These are phyloP conservation scores for Colletotrichum noveboracense DNA, from an alignment of 2,329 filamentous ascomycete species.

Conservation along the genomic window DNA sequence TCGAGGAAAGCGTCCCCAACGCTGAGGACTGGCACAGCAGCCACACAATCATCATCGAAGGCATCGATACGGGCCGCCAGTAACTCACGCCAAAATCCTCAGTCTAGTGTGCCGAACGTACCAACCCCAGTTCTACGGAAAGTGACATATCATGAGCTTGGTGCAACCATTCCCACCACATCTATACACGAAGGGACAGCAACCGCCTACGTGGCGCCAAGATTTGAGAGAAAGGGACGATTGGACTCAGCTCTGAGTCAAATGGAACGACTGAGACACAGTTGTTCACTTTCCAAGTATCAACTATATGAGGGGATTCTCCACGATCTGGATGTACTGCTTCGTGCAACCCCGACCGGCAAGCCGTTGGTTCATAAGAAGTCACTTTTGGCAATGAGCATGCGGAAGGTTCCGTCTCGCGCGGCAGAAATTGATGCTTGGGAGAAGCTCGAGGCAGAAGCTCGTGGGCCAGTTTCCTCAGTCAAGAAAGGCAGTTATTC, in stretches of 20 bases:
- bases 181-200: not conserved
- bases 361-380: conserved; percentile 19
- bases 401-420: conserved; percentile 53
- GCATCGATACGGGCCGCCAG: not conserved
- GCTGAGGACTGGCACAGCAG: not conserved
- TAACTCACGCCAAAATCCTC: not conserved
- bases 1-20: not conserved
- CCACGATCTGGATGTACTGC: conserved; percentile 31
- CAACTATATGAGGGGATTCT: conserved; percentile 39
- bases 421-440: conserved; percentile 49
- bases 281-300: conserved; percentile 27
- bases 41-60: not conserved
- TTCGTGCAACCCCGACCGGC: conserved; percentile 28
- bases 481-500: conserved; percentile 43
- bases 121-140: conserved; percentile 16
- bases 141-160: not conserved
- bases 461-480: conserved; percentile 38
- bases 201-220: not conserved
- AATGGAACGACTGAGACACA: conserved; percentile 5
- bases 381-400: conserved; percentile 54
- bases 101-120: not conserved
- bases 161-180: not conserved
- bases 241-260: not conserved
- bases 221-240: not conserved
- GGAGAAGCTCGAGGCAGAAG: conserved; percentile 42